These are phyloP conservation scores for Daedaleopsis nitida DNA, from an alignment of 768 basidiomycete genomes.

Conservation along the genomic window DNA sequence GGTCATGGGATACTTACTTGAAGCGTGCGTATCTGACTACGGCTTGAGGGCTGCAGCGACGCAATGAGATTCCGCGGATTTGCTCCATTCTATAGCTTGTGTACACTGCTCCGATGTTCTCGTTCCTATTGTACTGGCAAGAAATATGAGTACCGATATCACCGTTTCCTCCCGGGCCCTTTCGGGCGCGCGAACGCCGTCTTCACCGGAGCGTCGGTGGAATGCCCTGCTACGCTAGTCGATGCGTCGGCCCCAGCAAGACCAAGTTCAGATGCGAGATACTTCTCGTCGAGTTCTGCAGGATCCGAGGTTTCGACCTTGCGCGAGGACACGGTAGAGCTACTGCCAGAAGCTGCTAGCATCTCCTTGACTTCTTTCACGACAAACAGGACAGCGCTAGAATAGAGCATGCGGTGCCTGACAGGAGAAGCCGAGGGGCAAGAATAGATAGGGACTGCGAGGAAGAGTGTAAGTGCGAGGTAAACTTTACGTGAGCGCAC, in stretches of 20 bases:
- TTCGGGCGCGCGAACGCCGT: conserved; percentile 69
- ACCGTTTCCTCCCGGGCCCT: conserved; percentile 62
- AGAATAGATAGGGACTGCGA: conserved; percentile 87
- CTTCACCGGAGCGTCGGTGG: conserved; percentile 33
- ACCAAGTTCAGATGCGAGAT: conserved; percentile 61
- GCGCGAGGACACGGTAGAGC: conserved; percentile 47
- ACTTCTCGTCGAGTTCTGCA: conserved; percentile 64
- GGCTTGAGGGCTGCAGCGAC: too few species aligned
- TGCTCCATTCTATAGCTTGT: too few species aligned
- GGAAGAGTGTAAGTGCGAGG: not conserved
- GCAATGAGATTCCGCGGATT: too few species aligned
- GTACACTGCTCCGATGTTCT: too few species aligned
- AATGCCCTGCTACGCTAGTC: conserved; percentile 21
- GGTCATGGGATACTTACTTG: too few species aligned
- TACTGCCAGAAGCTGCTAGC: conserved; percentile 40
- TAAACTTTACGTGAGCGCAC: not conserved
- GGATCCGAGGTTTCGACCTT: conserved; percentile 88
- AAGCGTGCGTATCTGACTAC: too few species aligned
- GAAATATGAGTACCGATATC: conserved; percentile 21
- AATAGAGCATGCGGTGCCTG: conserved; percentile 89
- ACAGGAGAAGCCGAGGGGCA: conserved; percentile 83
- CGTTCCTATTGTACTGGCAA: not conserved
- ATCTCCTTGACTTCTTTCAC: conserved; percentile 58
- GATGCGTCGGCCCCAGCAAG: conserved; percentile 22
- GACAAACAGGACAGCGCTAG: conserved; percentile 61